Evolutionary conservation across 78 protist genomes (phyloP), one percentile per base, ranked within the genome.

Genomic region (Dictyostelium firmibasis): DNA sequence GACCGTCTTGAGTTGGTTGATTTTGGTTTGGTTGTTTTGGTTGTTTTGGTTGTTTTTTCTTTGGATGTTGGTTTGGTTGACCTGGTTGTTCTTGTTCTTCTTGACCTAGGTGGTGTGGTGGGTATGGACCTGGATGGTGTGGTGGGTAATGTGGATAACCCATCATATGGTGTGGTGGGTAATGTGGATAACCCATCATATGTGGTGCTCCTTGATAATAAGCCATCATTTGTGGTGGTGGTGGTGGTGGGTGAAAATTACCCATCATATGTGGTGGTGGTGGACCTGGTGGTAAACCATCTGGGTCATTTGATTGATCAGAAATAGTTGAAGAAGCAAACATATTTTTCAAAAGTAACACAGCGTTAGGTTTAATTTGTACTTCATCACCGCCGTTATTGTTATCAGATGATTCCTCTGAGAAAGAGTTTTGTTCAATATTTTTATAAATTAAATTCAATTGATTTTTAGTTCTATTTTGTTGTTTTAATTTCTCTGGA

Each of bases 401-500:
- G 10, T 33, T 0, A 9, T 72, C 25, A 47, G 35, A 27, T 10
- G 67, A 14, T 44, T 47, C 31, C 25, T 47, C 31, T 9, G 25
- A 14, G 23, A 43, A 3, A 10, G 69, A 5, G n/a, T 47, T 47
- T 8, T 70, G 53, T 82, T 82, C 60, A 57, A 82, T 82, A 57
- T 31, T 57, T 35, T 82, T 29, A 57, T 57, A 82, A 36, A 82
- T 57, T 25, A 82, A 60, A 82, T 82, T 43, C 10, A 82, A 57
- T 43, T 27, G 11, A 6, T 81, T 50, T 5, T 77, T 33, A 7
- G 27, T 77, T 44, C 43, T 72, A 29, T 33, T 72, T 77, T 77
- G 83, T 77, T 77, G 50, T 77, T 62, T 77, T n/a, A 38, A 23
- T n/a, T 41, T 41, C n/a, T 84, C 60, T 36, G 81, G 78, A 14